These are phyloP conservation scores for Stromatinia cepivora DNA, from an alignment of 2,329 filamentous ascomycete species.

Conservation along the genomic window DNA sequence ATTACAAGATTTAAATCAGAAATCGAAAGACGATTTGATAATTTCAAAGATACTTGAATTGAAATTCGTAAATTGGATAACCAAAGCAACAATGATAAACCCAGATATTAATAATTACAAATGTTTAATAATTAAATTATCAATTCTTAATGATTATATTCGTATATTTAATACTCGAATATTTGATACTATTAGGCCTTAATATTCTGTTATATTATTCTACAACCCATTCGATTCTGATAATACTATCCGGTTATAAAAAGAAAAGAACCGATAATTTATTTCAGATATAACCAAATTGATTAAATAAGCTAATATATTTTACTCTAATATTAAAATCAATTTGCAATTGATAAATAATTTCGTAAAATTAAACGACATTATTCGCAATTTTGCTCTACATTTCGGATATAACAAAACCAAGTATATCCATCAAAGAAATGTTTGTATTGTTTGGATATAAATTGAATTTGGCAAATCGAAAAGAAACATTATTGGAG, in stretches of 20 bases:
- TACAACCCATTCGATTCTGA: slow-evolving; percentile 2
- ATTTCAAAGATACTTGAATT: neutral
- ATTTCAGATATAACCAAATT: neutral
- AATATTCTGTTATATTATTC: slow-evolving; percentile 4
- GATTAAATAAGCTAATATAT: slow-evolving; percentile 2
- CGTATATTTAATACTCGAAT: neutral
- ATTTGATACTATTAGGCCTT: slow-evolving; percentile 8
- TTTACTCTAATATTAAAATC: slow-evolving; percentile 5
- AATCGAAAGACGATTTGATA: neutral
- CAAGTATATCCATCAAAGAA: neutral
- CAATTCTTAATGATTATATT: neutral
- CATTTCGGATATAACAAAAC: neutral
- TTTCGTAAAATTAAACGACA: neutral
- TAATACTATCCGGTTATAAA: neutral
- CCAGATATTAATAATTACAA: neutral
- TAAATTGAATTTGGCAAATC: neutral
- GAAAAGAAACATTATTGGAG: neutral
- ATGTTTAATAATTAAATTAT: neutral
- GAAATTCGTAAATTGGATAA: neutral
- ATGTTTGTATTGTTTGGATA: neutral
- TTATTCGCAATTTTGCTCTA: too few relatives aligned
- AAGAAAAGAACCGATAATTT: too few relatives aligned
- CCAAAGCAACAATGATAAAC: neutral
- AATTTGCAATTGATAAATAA: neutral
- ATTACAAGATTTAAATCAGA: neutral